Evolutionary conservation across 164 flowering plant genomes (phyloP).

Genomic region (Dillenia suffruticosa): DNA sequence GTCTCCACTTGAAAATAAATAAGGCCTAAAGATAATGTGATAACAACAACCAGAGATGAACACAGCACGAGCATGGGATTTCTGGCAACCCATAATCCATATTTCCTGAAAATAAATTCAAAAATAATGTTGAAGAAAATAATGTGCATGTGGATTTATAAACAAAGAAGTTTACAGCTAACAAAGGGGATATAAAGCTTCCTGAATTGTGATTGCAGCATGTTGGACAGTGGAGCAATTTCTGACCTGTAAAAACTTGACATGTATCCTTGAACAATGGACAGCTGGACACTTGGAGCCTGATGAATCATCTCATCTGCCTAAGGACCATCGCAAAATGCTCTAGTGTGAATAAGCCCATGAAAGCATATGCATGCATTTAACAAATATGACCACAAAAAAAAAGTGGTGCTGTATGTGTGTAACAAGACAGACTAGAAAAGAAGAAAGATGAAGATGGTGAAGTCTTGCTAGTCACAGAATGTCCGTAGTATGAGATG

Average conservation of each 20-base stretch:
- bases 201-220: too few species aligned
- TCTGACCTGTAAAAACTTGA: constrained; percentile 76
- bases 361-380: too few species aligned
- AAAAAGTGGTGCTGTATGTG: too few species aligned
- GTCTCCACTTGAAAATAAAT: constrained; percentile 92
- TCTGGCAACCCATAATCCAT: constrained; percentile 92
- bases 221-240: not conserved
- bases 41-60: constrained; percentile 65
- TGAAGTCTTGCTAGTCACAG: too few species aligned
- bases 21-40: constrained; percentile 81
- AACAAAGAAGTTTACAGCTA: too few species aligned
- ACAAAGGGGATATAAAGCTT: too few species aligned
- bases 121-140: not conserved
- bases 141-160: too few species aligned
- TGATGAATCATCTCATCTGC: constrained; percentile 54
- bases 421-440: too few species aligned
- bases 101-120: constrained; percentile 52
- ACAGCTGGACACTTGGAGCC: constrained; percentile 46
- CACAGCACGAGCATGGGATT: constrained; percentile 71
- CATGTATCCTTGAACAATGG: constrained; percentile 82
- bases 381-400: too few species aligned
- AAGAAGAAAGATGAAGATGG: too few species aligned
- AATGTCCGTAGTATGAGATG: too few species aligned
- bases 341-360: too few species aligned
- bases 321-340: constrained; percentile 26